These are phyloP conservation scores for Geum urbanum DNA, from an alignment of 306 rosid genomes.

Conservation along the genomic window DNA sequence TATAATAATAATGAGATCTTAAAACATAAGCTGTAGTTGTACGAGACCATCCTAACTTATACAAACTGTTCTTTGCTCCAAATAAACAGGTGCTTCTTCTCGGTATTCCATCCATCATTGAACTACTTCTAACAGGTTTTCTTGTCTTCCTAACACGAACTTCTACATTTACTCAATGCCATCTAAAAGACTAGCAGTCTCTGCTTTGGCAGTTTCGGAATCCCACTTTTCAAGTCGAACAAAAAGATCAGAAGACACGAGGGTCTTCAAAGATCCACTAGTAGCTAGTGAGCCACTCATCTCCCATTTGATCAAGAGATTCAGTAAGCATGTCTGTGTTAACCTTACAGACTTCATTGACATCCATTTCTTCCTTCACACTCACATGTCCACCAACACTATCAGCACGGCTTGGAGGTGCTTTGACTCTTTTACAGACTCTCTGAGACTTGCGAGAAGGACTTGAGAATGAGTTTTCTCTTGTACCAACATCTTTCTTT, in stretches of 20 bases:
- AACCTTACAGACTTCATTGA: conserved; percentile 34
- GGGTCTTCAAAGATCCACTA: conserved; percentile 16
- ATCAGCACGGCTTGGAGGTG: conserved; percentile 30
- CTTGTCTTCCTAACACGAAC: background rate
- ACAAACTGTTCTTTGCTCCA: background rate
- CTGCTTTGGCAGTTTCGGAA: background rate
- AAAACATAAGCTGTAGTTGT: background rate
- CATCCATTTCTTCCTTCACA: conserved; percentile 36
- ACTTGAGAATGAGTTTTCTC: conserved; percentile 25
- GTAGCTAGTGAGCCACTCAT: conserved; percentile 26
- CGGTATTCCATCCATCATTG: background rate
- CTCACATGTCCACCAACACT: conserved; percentile 19
- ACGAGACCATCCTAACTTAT: conserved; percentile 3
- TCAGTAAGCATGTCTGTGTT: conserved; percentile 24
- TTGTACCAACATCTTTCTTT: conserved; percentile 23
- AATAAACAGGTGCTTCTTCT: background rate
- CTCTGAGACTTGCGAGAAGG: conserved; percentile 42
- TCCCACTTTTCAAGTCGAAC: conserved; percentile 9
- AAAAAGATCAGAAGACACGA: conserved; percentile 18
- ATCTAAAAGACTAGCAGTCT: background rate
- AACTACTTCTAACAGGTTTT: background rate
- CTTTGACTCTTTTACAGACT: conserved; percentile 41
- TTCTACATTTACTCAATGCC: background rate
- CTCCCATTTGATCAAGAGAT: conserved; percentile 34
- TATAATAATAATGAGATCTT: background rate